Base-by-base conservation (phyloP, 169 alveolate species). In the Perkinsus marinus region DNA sequence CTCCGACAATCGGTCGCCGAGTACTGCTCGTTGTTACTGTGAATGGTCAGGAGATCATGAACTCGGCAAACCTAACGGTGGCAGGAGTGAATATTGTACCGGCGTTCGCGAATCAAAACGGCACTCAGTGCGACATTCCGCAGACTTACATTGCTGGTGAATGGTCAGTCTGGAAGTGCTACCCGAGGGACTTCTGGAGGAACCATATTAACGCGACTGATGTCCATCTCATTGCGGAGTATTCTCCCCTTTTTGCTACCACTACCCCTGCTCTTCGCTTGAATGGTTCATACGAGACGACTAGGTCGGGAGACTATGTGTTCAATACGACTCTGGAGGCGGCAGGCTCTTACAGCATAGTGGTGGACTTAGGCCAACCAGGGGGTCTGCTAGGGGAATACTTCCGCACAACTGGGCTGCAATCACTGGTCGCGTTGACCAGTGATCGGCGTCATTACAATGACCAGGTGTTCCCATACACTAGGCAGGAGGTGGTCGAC, bases 321-420 rank as follows among this genome's bases (percentile, higher is more conserved):
- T 57, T 57, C 34, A 57, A 57, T 26, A 57, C 38, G 41, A 90
- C 69, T 22, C 69, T 90, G 30, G 79, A 41, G 39, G 91, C 39
- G 39, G 69, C 26, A 43, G 91, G 91, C 69, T 13, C 69, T 38
- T 90, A 90, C 38, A 39, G 69, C n/a, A 43, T 39, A n/a, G n/a
- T 36, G 30, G 57, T 47, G 69, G 37, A 57, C 41, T 39, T 90
- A 38, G 69, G 57, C 39, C 79, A 43, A 69, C 91, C 91, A 0
- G 91, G 91, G 38, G 91, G 91, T 0, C 39, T 90, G 68, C 43
- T 90, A 68, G 91, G 69, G 39, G 43, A n/a, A 36, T 90, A 90
- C 69, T 90, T 39, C 91, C 91, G 91, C 79, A 57, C 91, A 39
- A 68, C 91, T 30, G 91, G 91, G 38, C 57, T 90, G 69, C 79